Base-by-base conservation (phyloP, 805 yeast species). In the Barnettozyma pratensis region DNA sequence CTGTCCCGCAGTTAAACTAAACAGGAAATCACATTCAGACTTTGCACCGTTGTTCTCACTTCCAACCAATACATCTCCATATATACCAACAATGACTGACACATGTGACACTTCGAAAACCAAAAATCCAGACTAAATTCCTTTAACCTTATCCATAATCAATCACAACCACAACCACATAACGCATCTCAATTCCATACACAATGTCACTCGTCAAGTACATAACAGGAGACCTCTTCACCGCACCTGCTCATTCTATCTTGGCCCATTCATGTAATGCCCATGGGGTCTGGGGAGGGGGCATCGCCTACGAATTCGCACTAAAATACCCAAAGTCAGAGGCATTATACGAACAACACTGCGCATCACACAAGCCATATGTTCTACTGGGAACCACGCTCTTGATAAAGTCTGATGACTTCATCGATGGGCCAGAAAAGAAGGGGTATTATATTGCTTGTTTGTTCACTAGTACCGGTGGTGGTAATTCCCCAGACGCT, bases 201-300 rank as follows among this genome's bases (percentile, higher is more conserved):
- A 25, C 11, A 27, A 42, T 42, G 43, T 39, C 48, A 28, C 14
- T 38, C 7, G 55, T 63, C 60, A 47, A 59, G 43, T 81, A 83
- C 62, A 64, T 76, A 35, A 68, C 70, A 39, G 89, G 88, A 0
- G 86, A 85, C 55, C 60, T 85, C 7, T 81, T 85, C 53, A 54
- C 62, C 8, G 41, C 64, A 35, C 64, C 61, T 0, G 54, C 63
- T 0, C 50, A 56, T 5, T 60, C 81, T 0, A 68, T 85, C 3
- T 62, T 87, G 5, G 85, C 85, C 1, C 96, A 88, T 61, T 81
- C 96, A 0, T 88, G 96, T 59, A 88, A 88, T 61, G 81, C 89
- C 37, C 70, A 72, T 28, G 96, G 96, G 0, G 59, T 72, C 1
- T 88, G 96, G 96, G 94, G 94, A 4, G 92, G 87, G 4, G 96